Base-by-base conservation (phyloP, 2,329 filamentous ascomycete genomes). In the Cercospora sp. region DNA sequence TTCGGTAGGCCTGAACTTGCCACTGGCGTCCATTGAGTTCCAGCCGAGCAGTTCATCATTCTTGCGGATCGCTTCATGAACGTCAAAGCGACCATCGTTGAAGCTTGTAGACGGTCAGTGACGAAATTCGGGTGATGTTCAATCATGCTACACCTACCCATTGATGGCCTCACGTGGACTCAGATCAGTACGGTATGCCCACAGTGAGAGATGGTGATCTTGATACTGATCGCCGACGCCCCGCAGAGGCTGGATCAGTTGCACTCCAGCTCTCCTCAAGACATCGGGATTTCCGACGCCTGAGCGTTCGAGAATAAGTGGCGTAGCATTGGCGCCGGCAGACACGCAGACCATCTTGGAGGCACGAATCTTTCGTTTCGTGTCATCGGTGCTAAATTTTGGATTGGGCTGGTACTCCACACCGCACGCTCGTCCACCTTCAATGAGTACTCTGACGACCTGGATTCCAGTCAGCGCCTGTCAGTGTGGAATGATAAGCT, bases 271-370 rank as follows among this genome's bases (percentile, higher is more conserved):
- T 16, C 60, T 65, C 13, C 63, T 20, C 9, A 73, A 65, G 2
- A 73, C 33, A 16, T 68, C 61, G 23, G 62, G 67, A 63, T 60
- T 57, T 1, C 88, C 89, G 26, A 90, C 81, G 0, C 88, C 88
- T 0, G 87, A 89, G 1, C 89, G 79, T 70, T 90, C 87, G 16
- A 86, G 83, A 13, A 87, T 78, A 74, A 85, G 86, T 5, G 84
- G 88, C 9, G 85, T 87, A 73, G 84, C 83, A 51, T 85, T 79
- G 36, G 82, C 84, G 0, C 88, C 88, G 0, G 87, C 87, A 3
- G 84, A 84, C 2, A 90, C 75, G 42, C 90, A 82, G 10, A 90
- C 86, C 16, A 87, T 78, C 76, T 85, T 88, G 6, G 81, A 80
- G 3, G 87, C 87, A 58, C 77, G 81, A 28, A 89, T 77, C 33